Evolutionary conservation across 1,139 yeast species (phyloP), one percentile per base, ranked within the genome.

Genomic region (Pneumocystis carinii): DNA sequence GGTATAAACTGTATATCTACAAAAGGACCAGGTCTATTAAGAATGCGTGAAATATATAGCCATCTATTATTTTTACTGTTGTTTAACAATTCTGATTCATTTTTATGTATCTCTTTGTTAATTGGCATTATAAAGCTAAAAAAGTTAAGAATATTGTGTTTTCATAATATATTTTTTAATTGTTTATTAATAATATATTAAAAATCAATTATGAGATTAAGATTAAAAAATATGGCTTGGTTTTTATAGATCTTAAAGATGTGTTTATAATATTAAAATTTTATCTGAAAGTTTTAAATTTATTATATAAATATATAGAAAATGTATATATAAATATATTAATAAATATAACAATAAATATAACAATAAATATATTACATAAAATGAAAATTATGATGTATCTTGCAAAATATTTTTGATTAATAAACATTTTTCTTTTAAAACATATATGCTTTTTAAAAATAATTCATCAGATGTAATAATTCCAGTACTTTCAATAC

Each of bases 391-490:
- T 48, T 48, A 48, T 24, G 55, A 48, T 17, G 27, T 48, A 24
- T 48, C 55, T 48, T 48, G 32, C 14, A 48, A 48, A 8, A 48
- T 17, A 37, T 12, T 57, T 62, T 65, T 65, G 42, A 65, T 61
- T n/a, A 63, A 64, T 59, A 61, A 41, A 32, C 95, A 96, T 77
- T 92, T 92, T 72, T 85, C 85, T 75, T 84, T 87, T 74, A 92
- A 79, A 64, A 89, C 84, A 73, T 92, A 81, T 65, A 92, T 87
- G 66, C 94, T 83, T 75, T 92, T 92, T 76, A 87, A 84, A 75
- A 92, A 92, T 64, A 92, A 89, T 75, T 90, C 97, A 71, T 88
- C 96, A 29, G 98, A 96, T 38, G 89, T 80, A 95, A 92, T 90
- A 61, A 97, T 96, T 56, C 98, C 97, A 2, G 96, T 85, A 65